These are phyloP conservation scores for Eimeria maxima DNA, from an alignment of 169 alveolate genomes.

Conservation along the genomic window DNA sequence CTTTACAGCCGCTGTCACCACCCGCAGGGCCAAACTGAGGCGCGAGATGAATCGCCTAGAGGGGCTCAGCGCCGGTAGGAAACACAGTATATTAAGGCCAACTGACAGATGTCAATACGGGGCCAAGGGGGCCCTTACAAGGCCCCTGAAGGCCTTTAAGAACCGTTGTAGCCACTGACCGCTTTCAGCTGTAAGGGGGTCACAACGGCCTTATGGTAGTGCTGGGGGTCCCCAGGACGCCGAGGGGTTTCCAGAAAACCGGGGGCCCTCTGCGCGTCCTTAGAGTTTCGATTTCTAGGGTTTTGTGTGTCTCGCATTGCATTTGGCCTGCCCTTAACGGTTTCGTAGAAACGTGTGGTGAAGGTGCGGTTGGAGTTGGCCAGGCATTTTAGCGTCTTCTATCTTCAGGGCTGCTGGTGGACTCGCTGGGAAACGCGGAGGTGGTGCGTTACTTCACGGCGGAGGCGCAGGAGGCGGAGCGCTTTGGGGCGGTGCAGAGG, in stretches of 20 bases:
- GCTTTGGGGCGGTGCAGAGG: conserved; percentile 78
- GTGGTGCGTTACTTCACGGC: conserved; percentile 84
- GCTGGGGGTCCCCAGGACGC: neutral
- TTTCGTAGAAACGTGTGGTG: neutral
- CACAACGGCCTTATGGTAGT: neutral
- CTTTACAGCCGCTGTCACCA: conserved; percentile 86
- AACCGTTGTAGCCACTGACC: neutral
- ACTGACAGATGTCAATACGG: neutral
- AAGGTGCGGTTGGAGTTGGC: neutral
- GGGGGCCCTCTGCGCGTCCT: neutral
- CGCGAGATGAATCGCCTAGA: conserved; percentile 85
- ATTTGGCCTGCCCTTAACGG: neutral
- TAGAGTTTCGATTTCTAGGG: neutral
- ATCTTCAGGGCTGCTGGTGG: conserved; percentile 84
- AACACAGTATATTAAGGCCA: neutral
- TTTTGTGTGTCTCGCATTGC: neutral
- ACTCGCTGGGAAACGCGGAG: conserved; percentile 88
- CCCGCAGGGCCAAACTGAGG: conserved; percentile 84
- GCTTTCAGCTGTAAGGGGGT: neutral
- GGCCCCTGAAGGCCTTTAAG: neutral
- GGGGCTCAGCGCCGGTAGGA: conserved; percentile 84
- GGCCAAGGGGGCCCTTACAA: neutral
- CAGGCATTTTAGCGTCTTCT: neutral
- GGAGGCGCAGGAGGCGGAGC: conserved; percentile 77
- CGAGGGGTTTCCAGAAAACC: neutral